phyloP scores from a whole-genome alignment of 2,329 filamentous ascomycete genomes.

The Helotiales sp. region DNA sequence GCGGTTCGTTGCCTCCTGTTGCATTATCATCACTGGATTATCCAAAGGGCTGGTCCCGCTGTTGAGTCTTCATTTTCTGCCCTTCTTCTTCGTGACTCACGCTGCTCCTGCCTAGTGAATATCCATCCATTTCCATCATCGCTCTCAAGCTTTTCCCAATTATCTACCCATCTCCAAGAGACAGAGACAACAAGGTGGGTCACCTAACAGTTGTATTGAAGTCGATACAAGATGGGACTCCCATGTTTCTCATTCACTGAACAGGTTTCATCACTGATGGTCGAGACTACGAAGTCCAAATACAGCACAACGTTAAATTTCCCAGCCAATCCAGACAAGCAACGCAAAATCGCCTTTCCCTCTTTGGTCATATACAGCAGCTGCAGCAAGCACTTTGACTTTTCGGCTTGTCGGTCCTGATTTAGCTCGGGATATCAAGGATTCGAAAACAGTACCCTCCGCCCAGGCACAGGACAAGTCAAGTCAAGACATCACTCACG shows the following conservation, averaged over 20 bases:
- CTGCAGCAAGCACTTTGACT: constrained; percentile 2
- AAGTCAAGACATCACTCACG: constrained; percentile 16
- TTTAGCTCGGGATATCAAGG: constrained; percentile 8
- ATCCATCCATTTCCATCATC: not conserved
- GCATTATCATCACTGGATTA: constrained; percentile 27
- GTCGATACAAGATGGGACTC: constrained; percentile 8
- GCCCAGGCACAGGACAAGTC: not conserved
- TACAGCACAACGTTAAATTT: not conserved
- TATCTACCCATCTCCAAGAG: not conserved
- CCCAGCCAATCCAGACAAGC: not conserved
- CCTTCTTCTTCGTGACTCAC: constrained; percentile 35
- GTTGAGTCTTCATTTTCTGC: constrained; percentile 22
- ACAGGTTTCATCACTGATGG: not conserved
- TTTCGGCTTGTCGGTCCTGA: constrained; percentile 10
- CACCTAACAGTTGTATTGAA: constrained; percentile 15
- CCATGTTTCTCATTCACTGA: not conserved
- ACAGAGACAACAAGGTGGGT: constrained; percentile 15
- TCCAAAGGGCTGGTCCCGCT: constrained; percentile 26
- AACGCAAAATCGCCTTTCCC: constrained; percentile 3
- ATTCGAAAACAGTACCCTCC: not conserved
- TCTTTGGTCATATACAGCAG: constrained; percentile 10
- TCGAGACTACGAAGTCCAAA: not conserved
- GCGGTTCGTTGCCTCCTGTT: constrained; percentile 32
- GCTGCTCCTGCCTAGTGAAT: constrained; percentile 15
- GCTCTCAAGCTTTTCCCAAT: not conserved